Percentiles rank a stretch among this genome's conserved stretches.
Evolutionary conservation across 2,329 filamentous ascomycete species (phyloP).

Genomic region (Beauveria scarabaeidicola): DNA sequence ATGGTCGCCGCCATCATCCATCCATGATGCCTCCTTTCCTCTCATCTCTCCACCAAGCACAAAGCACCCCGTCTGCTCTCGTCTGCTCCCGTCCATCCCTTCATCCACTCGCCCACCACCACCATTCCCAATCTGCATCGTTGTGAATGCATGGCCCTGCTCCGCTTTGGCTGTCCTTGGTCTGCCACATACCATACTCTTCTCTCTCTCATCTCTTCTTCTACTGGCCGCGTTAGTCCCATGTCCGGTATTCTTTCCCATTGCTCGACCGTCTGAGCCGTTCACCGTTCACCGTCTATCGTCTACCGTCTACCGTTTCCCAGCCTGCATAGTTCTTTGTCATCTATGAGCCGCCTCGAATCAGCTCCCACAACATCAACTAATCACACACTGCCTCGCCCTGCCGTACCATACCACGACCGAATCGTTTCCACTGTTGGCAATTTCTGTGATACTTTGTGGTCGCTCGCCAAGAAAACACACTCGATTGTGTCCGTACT

Average conservation of each 20-base stretch:
- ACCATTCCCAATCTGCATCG: constrained; percentile 3
- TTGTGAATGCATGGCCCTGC: constrained; percentile 5
- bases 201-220: constrained; percentile 3
- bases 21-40: not conserved
- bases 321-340: not conserved
- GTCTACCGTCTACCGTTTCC: not conserved
- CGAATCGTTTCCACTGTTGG: not conserved
- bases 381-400: not conserved
- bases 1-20: not conserved
- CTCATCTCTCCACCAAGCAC: not conserved
- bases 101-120: constrained; percentile 1
- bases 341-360: not conserved
- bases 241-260: not conserved
- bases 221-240: constrained; percentile 1
- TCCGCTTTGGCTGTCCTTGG: constrained; percentile 1
- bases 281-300: too few relatives aligned
- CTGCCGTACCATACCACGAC: not conserved
- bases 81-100: not conserved
- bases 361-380: not conserved
- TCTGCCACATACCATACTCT: not conserved
- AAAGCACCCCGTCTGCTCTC: not conserved
- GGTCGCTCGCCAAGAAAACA: not conserved
- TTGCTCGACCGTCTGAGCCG: not conserved
- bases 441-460: not conserved
- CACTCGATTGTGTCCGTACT: not conserved